Conservation (phyloP, 202 grass and related monocot genomes). For the Setaria italica region DNA sequence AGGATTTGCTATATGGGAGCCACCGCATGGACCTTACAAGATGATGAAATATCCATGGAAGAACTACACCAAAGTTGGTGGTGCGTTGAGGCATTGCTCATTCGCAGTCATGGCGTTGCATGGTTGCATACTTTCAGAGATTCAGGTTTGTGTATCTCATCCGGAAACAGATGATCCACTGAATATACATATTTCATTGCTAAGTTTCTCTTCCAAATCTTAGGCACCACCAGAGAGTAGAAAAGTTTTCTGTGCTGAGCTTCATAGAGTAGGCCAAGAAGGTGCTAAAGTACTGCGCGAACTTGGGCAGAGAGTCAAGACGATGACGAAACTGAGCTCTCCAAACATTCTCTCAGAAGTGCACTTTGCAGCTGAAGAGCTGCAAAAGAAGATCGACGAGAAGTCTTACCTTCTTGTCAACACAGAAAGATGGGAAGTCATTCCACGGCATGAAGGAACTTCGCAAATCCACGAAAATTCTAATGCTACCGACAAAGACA, state of each 20-base stretch:
- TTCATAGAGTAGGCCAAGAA: slow-evolving; percentile 76
- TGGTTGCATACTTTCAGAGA: slow-evolving; percentile 94
- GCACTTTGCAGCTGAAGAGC: slow-evolving; percentile 70
- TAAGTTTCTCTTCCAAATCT: slow-evolving; percentile 16
- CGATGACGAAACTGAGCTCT: slow-evolving; percentile 70
- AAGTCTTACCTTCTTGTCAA: slow-evolving; percentile 85
- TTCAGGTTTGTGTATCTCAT: slow-evolving; percentile 62
- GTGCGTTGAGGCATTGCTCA: slow-evolving; percentile 87
- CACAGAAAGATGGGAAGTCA: slow-evolving; percentile 61
- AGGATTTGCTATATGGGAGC: slow-evolving; percentile 93
- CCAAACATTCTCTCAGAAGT: slow-evolving; percentile 71
- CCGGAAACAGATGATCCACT: background rate
- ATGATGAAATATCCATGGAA: slow-evolving; percentile 90
- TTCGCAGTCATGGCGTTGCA: slow-evolving; percentile 94
- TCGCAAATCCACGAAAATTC: slow-evolving; percentile 12
- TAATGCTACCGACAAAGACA: background rate
- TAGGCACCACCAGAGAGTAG: slow-evolving; percentile 79
- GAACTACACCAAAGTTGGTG: slow-evolving; percentile 76
- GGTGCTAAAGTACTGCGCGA: slow-evolving; percentile 77
- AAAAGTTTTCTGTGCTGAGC: slow-evolving; percentile 65
- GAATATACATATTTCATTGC: background rate
- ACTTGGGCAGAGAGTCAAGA: slow-evolving; percentile 69
- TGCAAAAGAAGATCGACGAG: slow-evolving; percentile 89
- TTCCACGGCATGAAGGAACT: slow-evolving; percentile 30
- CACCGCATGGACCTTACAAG: slow-evolving; percentile 89